Evolutionary conservation across 169 alveolate species (phyloP), one percentile per base, ranked within the genome.

Genomic region (Cyclospora cayetanensis): DNA sequence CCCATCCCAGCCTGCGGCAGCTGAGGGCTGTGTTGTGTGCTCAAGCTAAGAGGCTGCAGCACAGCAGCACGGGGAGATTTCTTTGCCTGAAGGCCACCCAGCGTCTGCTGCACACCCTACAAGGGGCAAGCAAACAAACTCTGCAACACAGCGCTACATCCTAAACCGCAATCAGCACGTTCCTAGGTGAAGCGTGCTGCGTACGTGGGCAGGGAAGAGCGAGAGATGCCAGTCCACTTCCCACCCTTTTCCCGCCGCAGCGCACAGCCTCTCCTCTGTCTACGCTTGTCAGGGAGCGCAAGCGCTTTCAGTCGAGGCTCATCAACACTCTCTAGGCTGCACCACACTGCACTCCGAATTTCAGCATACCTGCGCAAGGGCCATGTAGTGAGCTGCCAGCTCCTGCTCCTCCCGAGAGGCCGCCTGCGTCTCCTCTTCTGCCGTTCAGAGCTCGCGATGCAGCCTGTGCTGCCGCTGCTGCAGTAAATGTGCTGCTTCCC

Each of bases 21-120:
- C 12, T 76, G 86, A 27, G 86, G 29, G 27, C 11, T 80, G 15
- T 46, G 35, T 31, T 52, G 22, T 3, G 34, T 4, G 29, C 0
- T 52, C 50, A 65, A 34, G 27, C 52, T 27, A 3, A 46, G 35
- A 4, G 89, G 76, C 52, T 34, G 53, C 37, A 50, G 89, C 74
- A 42, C 20, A 31, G 89, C 41, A 3, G 66, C 74, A 4, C 34
- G 89, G n/a, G n/a, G n/a, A n/a, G n/a, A n/a, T n/a, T 41, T 29
- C 29, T 50, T 35, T 31, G 34, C 76, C 74, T 46, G 25, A 12
- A 46, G 60, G 20, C 60, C 11, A 12, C 25, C 60, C 20, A 46
- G 1, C 55, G 34, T 34, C 89, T 80, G 89, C 53, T 80, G 89
- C 76, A 80, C 4, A 34, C 76, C 89, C 89, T 80, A 74, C 53